Conservation (phyloP, 139 green algal genomes). For the Pedinophyceae sp. region DNA sequence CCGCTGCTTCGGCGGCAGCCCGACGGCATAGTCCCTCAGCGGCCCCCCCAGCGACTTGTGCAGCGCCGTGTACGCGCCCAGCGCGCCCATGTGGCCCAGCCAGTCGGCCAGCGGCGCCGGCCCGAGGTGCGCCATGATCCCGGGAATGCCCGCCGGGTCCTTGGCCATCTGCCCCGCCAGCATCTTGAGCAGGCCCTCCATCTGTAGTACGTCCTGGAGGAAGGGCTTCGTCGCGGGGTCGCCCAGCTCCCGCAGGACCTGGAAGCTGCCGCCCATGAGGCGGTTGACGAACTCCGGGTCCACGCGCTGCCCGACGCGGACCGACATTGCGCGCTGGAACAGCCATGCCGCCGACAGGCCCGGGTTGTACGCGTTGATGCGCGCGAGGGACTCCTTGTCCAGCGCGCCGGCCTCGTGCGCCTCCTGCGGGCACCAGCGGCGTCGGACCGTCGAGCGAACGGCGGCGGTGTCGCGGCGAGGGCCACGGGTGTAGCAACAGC, state of each 20-base stretch:
- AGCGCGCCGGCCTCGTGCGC: conserved; percentile 22
- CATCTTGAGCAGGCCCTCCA: background rate
- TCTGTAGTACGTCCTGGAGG: conserved; percentile 34
- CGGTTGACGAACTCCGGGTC: conserved; percentile 54
- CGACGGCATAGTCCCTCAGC: background rate
- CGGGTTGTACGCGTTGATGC: conserved; percentile 40
- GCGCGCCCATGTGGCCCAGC: conserved; percentile 33
- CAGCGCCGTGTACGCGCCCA: conserved; percentile 30
- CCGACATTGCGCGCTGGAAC: conserved; percentile 48
- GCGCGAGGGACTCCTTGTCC: conserved; percentile 23
- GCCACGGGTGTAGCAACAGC: background rate
- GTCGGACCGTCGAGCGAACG: conserved; percentile 13
- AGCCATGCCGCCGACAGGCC: conserved; percentile 7
- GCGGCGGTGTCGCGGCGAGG: conserved; percentile 13
- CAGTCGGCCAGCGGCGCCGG: conserved; percentile 35
- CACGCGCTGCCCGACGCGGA: conserved; percentile 12
- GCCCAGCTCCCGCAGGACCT: conserved; percentile 48
- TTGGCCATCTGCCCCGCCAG: conserved; percentile 17
- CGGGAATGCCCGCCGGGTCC: conserved; percentile 41
- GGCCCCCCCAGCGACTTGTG: conserved; percentile 8
- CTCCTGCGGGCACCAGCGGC: background rate
- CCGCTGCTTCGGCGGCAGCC: background rate
- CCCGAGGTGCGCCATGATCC: conserved; percentile 40
- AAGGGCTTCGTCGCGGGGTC: conserved; percentile 68
- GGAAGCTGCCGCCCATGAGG: conserved; percentile 65